Evolutionary conservation across 2,329 filamentous ascomycete species (phyloP), one percentile per base, ranked within the genome.

Genomic region (Biscogniauxia sp.): DNA sequence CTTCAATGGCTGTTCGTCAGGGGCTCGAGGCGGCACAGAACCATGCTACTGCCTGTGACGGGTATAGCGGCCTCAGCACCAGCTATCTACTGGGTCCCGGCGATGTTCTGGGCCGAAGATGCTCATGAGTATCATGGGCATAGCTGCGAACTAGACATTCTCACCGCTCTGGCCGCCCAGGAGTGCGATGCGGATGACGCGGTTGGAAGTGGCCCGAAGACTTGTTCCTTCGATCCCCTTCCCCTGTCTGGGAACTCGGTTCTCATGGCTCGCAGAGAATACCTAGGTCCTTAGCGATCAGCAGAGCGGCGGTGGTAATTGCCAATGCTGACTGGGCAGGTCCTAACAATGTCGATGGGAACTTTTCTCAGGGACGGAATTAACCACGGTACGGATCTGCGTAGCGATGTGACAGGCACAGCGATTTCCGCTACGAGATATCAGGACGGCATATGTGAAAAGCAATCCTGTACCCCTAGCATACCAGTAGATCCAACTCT

Each of bases 1-100:
- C 66, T 83, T 77, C 63, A 72, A 75, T 25, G 82, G 81, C 20
- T 84, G 82, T 66, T 82, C 73, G 81, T 1, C 80, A 84, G 69
- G 82, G 80, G 13, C 67, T 81, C 9, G 79, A 79, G 59, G 74
- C 79, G 37, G 75, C 78, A 1, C 77, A 83, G 63, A 67, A 74
- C 26, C 82, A 77, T 62, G 81, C 82, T 0, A 74, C 80, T 6
- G 79, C 81, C 50, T 83, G 82, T 56, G 80, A 84, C 59, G 81
- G n/a, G 81, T 4, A 77, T 83, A 11, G 65, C 81, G 1, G 80
- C 79, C 5, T 77, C 75, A 2, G 80, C 57, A 68, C 81, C n/a
- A 51, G 75, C 53, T 6, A 57, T 68, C 13, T 58, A 67, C 55
- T 68, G 60, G 62, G 64, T 58, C 5, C 51, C 59, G 15, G 20